A percentile compares a stretch with the other conserved stretches of the same genome.
These are phyloP conservation scores for Hanseniaspora taiwanica DNA, from an alignment of 805 yeast genomes.

Conservation along the genomic window DNA sequence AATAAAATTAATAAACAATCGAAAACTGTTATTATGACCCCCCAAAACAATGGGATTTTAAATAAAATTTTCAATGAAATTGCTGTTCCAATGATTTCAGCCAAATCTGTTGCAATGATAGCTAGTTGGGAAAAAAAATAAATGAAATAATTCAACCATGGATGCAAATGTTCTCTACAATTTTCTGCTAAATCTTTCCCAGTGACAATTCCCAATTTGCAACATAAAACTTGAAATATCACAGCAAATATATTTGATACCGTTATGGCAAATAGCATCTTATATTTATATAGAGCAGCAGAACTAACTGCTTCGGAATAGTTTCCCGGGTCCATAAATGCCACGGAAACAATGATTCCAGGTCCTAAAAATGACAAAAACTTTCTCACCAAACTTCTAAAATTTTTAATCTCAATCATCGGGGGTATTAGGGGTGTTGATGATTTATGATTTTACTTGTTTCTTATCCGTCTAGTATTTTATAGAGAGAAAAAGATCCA, in stretches of 20 bases:
- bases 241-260: conserved; percentile 78
- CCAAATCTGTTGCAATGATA: conserved; percentile 89
- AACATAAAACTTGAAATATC: conserved; percentile 67
- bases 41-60: conserved; percentile 64
- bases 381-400: conserved; percentile 27
- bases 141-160: conserved; percentile 35
- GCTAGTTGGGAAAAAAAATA: conserved; percentile 80
- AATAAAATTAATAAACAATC: conserved; percentile 77
- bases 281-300: conserved; percentile 68
- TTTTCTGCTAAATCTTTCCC: conserved; percentile 81
- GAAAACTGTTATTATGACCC: conserved; percentile 71
- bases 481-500: too few relatives aligned
- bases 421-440: not conserved
- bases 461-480: too few relatives aligned
- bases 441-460: not conserved
- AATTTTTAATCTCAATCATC: not conserved
- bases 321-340: conserved; percentile 91
- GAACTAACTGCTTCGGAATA: conserved; percentile 82
- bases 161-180: conserved; percentile 59
- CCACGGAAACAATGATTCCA: conserved; percentile 73
- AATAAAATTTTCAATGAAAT: conserved; percentile 78
- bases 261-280: conserved; percentile 57
- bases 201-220: conserved; percentile 78
- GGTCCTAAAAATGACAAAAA: conserved; percentile 70
- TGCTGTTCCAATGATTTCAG: conserved; percentile 97